Evolutionary conservation across 768 basidiomycete species (phyloP).

Genomic region (Serendipita sp.): DNA sequence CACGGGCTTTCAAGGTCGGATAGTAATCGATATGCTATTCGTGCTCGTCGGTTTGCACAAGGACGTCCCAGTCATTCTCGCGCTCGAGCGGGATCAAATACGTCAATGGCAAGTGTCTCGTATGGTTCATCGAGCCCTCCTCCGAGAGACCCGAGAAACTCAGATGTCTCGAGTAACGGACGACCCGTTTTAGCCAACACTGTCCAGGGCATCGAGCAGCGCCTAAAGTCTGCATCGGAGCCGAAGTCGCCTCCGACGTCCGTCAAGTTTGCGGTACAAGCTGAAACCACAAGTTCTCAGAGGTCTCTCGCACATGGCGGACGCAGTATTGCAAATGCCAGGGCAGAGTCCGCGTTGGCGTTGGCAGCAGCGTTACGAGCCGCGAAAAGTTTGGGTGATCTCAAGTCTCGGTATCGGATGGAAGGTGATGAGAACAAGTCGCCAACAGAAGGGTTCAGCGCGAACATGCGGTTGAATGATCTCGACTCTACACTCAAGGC

Average conservation of each 20-base stretch:
- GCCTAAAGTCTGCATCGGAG: not conserved
- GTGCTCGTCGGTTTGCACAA: not conserved
- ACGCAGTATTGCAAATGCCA: not conserved
- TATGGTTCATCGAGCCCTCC: not conserved
- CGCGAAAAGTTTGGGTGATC: conserved; percentile 1
- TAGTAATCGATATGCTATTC: not conserved
- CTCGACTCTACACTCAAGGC: not conserved
- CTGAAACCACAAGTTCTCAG: too few relatives aligned
- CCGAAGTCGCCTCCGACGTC: not conserved
- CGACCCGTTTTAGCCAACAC: not conserved
- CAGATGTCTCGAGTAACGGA: not conserved
- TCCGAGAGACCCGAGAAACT: not conserved
- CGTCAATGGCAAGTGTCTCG: not conserved
- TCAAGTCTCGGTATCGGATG: not conserved
- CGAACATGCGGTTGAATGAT: not conserved
- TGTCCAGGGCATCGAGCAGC: not conserved
- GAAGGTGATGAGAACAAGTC: not conserved
- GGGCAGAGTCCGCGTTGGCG: not conserved
- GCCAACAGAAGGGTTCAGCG: not conserved
- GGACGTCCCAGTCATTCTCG: not conserved
- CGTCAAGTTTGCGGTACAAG: not conserved
- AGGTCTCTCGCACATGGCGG: not conserved
- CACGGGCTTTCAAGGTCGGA: not conserved
- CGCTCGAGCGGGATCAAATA: not conserved
- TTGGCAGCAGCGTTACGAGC: not conserved